Evolutionary conservation across 2,329 filamentous ascomycete genomes (phyloP).

Genomic region (Acrodontium crateriforme): DNA sequence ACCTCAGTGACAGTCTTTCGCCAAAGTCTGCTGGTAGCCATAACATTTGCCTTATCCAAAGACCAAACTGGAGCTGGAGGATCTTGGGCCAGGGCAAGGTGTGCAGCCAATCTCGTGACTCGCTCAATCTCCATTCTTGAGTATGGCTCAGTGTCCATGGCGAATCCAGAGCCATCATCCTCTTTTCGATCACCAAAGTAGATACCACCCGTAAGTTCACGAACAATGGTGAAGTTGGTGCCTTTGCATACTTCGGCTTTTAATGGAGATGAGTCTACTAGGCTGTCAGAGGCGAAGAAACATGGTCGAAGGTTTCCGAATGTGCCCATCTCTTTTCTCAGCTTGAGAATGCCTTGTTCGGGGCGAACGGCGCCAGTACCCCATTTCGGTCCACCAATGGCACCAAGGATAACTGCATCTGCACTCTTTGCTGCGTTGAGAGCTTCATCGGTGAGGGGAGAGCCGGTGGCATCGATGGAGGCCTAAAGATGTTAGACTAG

Average conservation of each 20-base stretch:
- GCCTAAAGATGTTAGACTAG: constrained; percentile 38
- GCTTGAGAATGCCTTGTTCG: constrained; percentile 78
- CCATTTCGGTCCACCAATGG: constrained; percentile 96
- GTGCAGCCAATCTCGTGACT: constrained; percentile 66
- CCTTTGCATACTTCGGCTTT: constrained; percentile 75
- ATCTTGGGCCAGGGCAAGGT: constrained; percentile 62
- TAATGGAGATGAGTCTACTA: constrained; percentile 74
- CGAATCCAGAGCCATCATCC: constrained; percentile 58
- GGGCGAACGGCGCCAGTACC: constrained; percentile 77
- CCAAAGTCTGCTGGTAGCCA: constrained; percentile 84
- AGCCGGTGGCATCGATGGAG: constrained; percentile 73
- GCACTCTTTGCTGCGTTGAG: constrained; percentile 71
- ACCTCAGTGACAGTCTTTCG: constrained; percentile 72
- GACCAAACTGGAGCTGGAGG: constrained; percentile 70
- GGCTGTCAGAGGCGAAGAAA: constrained; percentile 80
- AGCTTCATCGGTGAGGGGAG: constrained; percentile 67
- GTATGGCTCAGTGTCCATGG: constrained; percentile 80
- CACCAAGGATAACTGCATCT: constrained; percentile 81
- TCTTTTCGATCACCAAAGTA: constrained; percentile 90
- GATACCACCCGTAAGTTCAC: constrained; percentile 82
- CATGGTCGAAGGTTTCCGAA: constrained; percentile 94
- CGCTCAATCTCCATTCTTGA: constrained; percentile 75
- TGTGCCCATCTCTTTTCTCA: constrained; percentile 85
- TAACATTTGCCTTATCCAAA: constrained; percentile 92
- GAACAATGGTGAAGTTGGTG: constrained; percentile 83